A percentile compares a stretch with the other conserved stretches of the same genome.
phyloP scores from a whole-genome alignment of 352 stramenopile genomes.

The Pythium rishiriense region DNA sequence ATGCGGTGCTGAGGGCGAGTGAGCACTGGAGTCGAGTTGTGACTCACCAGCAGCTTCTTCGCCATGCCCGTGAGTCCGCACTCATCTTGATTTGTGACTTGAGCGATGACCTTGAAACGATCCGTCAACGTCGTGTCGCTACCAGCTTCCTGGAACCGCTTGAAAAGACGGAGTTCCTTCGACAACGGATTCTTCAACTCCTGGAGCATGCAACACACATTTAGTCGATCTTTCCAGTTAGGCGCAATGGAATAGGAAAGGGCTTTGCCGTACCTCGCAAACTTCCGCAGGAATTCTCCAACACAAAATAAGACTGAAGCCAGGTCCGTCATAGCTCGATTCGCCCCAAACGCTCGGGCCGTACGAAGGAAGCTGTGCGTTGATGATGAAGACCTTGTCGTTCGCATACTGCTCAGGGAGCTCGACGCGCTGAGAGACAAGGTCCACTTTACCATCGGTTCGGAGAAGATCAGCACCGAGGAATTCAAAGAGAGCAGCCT shows the following conservation, averaged over 20 bases:
- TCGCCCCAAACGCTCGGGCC: conserved; percentile 76
- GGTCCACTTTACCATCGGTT: conserved; percentile 69
- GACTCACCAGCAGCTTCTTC: conserved; percentile 75
- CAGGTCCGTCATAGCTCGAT: conserved; percentile 57
- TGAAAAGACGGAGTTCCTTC: conserved; percentile 58
- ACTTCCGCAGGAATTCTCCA: conserved; percentile 75
- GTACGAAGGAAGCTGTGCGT: conserved; percentile 80
- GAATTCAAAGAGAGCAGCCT: conserved; percentile 72
- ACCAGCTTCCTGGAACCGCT: conserved; percentile 69
- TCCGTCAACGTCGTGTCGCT: conserved; percentile 71
- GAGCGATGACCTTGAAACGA: conserved; percentile 85
- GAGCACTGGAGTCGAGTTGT: conserved; percentile 83
- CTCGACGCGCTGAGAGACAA: conserved; percentile 73
- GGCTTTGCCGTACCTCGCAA: conserved; percentile 38
- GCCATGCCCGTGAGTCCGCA: conserved; percentile 74
- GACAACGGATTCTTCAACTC: conserved; percentile 59
- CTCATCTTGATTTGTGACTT: conserved; percentile 85
- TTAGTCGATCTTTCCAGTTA: too few relatives aligned
- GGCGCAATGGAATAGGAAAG: too few relatives aligned
- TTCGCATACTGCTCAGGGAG: conserved; percentile 54
- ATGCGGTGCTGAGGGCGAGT: conserved; percentile 84
- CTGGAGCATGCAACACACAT: conserved; percentile 32
- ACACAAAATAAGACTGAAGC: conserved; percentile 77
- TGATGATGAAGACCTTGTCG: conserved; percentile 79
- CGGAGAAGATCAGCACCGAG: conserved; percentile 71